A percentile compares a stretch with the other conserved stretches of the same genome.
Conservation (phyloP, 129 eudicot species). For the Artemisia tridentata region DNA sequence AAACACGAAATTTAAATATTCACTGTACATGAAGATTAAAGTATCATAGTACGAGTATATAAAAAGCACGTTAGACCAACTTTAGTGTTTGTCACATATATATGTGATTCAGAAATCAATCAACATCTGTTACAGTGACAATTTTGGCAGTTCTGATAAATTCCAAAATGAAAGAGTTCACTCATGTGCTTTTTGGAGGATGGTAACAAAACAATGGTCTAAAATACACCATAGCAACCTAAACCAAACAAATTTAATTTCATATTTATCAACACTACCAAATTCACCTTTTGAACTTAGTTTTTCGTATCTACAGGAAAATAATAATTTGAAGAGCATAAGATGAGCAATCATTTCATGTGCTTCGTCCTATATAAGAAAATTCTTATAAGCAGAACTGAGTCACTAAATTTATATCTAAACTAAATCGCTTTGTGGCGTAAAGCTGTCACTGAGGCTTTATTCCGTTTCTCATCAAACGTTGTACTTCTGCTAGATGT, state of each 20-base stretch:
- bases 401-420: background rate
- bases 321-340: background rate
- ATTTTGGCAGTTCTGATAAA: slow-evolving; percentile 21
- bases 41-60: background rate
- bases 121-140: slow-evolving; percentile 18
- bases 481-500: slow-evolving; percentile 8
- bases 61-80: background rate
- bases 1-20: background rate
- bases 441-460: background rate
- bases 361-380: background rate
- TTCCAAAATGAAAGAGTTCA: slow-evolving; percentile 18
- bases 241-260: slow-evolving; percentile 14
- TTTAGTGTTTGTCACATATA: background rate
- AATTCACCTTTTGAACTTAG: background rate
- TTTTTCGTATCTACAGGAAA: background rate
- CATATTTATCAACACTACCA: slow-evolving; percentile 1
- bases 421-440: background rate
- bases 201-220: slow-evolving; percentile 25
- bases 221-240: slow-evolving; percentile 5
- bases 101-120: slow-evolving; percentile 17
- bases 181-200: slow-evolving; percentile 17
- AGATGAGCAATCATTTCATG: background rate
- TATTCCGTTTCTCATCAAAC: background rate
- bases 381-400: background rate
- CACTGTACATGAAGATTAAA: background rate